Percentiles rank a stretch among this genome's conserved stretches.
Evolutionary conservation across 2,329 filamentous ascomycete species (phyloP).

Genomic region (Cadophora gregata): DNA sequence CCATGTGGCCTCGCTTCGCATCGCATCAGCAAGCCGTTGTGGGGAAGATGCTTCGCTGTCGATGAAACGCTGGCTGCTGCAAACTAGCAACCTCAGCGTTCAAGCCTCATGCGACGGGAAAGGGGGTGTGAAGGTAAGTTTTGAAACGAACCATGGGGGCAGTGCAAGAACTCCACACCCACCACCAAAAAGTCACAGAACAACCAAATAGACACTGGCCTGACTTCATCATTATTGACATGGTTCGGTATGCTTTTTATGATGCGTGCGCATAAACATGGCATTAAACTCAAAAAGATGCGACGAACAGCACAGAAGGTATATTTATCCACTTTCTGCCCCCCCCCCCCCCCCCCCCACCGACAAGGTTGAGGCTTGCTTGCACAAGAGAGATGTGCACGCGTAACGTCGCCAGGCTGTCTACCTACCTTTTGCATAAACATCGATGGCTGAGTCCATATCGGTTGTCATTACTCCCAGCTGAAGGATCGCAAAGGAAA

Average conservation of each 20-base stretch:
- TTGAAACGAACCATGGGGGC: constrained; percentile 16
- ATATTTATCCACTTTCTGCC: not conserved
- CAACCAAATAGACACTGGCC: not conserved
- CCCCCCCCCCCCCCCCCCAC: not conserved
- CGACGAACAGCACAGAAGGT: constrained; percentile 5
- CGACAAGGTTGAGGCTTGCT: not conserved
- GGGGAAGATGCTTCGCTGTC: constrained; percentile 11
- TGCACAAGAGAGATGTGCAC: not conserved
- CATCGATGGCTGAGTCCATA: not conserved
- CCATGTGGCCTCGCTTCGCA: constrained; percentile 14
- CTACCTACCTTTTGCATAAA: constrained; percentile 4
- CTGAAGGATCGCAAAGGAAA: not conserved
- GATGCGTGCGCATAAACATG: constrained; percentile 1
- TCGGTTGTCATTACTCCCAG: not conserved
- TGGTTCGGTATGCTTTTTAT: not conserved
- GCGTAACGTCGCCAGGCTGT: not conserved
- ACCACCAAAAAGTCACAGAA: not conserved
- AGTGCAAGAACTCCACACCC: constrained; percentile 2
- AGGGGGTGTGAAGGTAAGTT: not conserved
- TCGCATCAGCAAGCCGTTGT: not conserved
- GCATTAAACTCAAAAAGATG: not conserved
- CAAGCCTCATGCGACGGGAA: constrained; percentile 7
- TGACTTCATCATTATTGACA: not conserved
- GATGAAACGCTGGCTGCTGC: constrained; percentile 17
- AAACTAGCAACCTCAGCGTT: not conserved